phyloP scores from a whole-genome alignment of 768 basidiomycete species.

The Tricholoma sp. region DNA sequence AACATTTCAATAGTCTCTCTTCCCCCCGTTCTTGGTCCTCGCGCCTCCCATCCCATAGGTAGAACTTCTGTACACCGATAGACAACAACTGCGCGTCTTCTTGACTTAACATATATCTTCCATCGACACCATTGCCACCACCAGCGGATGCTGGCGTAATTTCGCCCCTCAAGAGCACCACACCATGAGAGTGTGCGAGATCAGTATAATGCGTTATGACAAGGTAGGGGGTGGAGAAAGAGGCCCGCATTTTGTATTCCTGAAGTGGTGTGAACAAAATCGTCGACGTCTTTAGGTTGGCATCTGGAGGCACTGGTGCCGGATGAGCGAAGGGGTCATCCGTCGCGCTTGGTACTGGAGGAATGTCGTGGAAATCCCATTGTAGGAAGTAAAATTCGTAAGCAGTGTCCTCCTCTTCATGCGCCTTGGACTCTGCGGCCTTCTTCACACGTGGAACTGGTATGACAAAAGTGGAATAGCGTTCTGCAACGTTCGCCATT shows the following conservation, averaged over 20 bases:
- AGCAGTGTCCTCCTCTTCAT: conserved; percentile 37
- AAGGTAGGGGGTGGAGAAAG: conserved; percentile 88
- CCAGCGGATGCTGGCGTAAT: conserved; percentile 63
- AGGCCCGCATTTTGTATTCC: conserved; percentile 82
- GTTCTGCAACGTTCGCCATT: conserved; percentile 58
- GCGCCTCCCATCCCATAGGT: conserved; percentile 50
- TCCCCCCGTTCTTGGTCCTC: conserved; percentile 29
- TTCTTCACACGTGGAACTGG: conserved; percentile 60
- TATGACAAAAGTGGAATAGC: conserved; percentile 76
- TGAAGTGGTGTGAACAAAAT: conserved; percentile 89
- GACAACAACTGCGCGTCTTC: conserved; percentile 82
- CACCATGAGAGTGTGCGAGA: conserved; percentile 67
- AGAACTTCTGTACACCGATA: conserved; percentile 81
- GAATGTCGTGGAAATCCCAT: conserved; percentile 81
- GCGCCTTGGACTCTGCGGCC: conserved; percentile 12
- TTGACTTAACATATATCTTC: conserved; percentile 61
- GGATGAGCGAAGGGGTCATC: conserved; percentile 43
- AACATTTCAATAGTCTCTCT: conserved; percentile 52
- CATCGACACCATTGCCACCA: conserved; percentile 28
- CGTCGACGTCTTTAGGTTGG: conserved; percentile 57
- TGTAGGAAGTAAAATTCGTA: conserved; percentile 85
- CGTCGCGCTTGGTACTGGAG: conserved; percentile 47
- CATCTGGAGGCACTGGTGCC: conserved; percentile 14
- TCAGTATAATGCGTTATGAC: conserved; percentile 92
- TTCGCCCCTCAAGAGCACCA: conserved; percentile 88